These are phyloP conservation scores for Penicillium samsonianum DNA, from an alignment of 495 filamentous ascomycete genomes.

Conservation along the genomic window DNA sequence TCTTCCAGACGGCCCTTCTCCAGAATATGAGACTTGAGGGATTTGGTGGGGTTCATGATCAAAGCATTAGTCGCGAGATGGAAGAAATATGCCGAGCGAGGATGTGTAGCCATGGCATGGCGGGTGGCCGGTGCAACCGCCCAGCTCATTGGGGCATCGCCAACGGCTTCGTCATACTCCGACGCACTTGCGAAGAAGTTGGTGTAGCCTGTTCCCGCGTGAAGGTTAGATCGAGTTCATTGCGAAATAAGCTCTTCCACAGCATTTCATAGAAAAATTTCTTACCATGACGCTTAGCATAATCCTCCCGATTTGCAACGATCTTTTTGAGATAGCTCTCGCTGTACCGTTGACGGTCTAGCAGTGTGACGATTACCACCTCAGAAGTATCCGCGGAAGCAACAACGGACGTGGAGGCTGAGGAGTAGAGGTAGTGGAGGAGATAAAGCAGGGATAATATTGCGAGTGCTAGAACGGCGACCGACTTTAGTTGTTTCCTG, in stretches of 20 bases:
- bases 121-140: constrained; percentile 79
- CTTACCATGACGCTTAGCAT: constrained; percentile 87
- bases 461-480: constrained; percentile 57
- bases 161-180: constrained; percentile 67
- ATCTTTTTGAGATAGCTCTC: constrained; percentile 67
- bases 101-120: constrained; percentile 80
- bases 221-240: not conserved
- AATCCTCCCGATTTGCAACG: constrained; percentile 78
- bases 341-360: constrained; percentile 64
- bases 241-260: not conserved
- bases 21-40: constrained; percentile 71
- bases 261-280: not conserved
- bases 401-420: constrained; percentile 32
- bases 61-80: constrained; percentile 78
- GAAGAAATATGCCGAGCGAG: constrained; percentile 78
- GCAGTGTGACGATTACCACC: constrained; percentile 83
- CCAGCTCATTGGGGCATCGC: constrained; percentile 72
- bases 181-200: constrained; percentile 75
- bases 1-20: constrained; percentile 63
- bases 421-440: constrained; percentile 51
- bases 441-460: constrained; percentile 65
- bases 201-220: constrained; percentile 65
- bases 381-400: constrained; percentile 70
- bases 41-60: constrained; percentile 82
- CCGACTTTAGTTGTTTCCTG: constrained; percentile 64